A percentile compares a stretch with the other conserved stretches of the same genome.
These are phyloP conservation scores for Aspergillus fischeri DNA, from an alignment of 2,329 filamentous ascomycete genomes.

Conservation along the genomic window DNA sequence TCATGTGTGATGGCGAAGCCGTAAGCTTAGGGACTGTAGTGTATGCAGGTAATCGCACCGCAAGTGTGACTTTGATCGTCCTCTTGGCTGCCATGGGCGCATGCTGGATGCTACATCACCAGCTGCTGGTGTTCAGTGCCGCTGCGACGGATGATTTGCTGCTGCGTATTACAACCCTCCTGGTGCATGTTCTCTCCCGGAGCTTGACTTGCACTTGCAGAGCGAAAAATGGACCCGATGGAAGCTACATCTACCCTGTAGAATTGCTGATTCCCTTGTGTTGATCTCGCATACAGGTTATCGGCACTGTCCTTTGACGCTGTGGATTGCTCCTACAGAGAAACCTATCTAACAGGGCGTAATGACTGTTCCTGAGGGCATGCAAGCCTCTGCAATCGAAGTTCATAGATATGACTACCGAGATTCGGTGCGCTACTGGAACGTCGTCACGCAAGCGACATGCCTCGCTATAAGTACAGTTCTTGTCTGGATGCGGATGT, in stretches of 20 bases:
- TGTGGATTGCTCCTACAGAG: not conserved
- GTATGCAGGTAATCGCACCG: not conserved
- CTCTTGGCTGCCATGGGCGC: not conserved
- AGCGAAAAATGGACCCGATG: not conserved
- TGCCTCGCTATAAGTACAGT: slow-evolving; percentile 16
- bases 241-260: not conserved
- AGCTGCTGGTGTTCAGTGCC: not conserved
- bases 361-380: not conserved
- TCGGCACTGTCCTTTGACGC: not conserved
- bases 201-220: not conserved
- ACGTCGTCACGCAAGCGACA: slow-evolving; percentile 15
- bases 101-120: not conserved
- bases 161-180: too few species aligned
- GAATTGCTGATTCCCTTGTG: not conserved
- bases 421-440: slow-evolving; percentile 10
- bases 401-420: slow-evolving; percentile 6
- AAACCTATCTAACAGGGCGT: not conserved
- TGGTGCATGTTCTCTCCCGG: not conserved
- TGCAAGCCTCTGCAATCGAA: not conserved
- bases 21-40: not conserved
- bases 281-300: not conserved
- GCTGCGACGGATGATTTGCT: not conserved
- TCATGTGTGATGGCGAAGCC: not conserved
- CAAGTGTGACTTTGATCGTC: not conserved
- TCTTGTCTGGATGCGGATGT: slow-evolving; percentile 19